These are phyloP conservation scores for Aureobasidium sp. DNA, from an alignment of 2,329 filamentous ascomycete species.

Conservation along the genomic window DNA sequence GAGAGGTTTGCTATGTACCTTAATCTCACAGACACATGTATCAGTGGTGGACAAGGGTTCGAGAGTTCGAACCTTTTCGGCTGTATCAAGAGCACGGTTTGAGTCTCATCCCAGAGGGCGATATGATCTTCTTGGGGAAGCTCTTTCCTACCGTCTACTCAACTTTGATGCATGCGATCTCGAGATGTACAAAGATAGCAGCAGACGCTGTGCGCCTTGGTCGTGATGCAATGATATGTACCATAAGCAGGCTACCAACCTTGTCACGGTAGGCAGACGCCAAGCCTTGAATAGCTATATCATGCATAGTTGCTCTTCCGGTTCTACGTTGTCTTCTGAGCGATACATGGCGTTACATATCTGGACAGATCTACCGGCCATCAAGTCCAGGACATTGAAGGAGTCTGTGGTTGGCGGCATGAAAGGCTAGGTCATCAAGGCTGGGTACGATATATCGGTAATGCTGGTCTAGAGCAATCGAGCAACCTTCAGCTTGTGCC, in stretches of 20 bases:
- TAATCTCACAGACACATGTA: too few species aligned
- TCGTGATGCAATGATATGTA: too few species aligned
- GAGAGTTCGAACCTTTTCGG: too few species aligned
- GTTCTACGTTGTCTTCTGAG: neutral
- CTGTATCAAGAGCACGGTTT: too few species aligned
- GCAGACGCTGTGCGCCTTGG: too few species aligned
- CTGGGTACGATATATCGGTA: neutral
- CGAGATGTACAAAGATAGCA: too few species aligned
- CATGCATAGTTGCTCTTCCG: neutral
- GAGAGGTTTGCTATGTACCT: too few species aligned
- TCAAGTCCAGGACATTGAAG: neutral
- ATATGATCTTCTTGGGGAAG: too few species aligned
- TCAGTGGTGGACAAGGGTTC: too few species aligned
- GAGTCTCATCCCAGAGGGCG: too few species aligned
- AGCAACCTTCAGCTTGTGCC: neutral
- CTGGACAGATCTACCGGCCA: neutral
- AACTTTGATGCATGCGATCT: too few species aligned
- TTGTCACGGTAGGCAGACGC: neutral
- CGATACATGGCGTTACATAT: neutral
- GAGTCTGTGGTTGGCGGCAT: neutral
- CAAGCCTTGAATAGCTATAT: neutral
- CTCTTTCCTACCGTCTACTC: too few species aligned
- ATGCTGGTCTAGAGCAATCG: neutral
- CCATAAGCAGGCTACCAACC: neutral
- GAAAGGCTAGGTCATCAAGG: neutral